Percentiles rank a stretch among this genome's conserved stretches.
phyloP scores from a whole-genome alignment of 441 rosid genomes.

The Erysimum pusillum region DNA sequence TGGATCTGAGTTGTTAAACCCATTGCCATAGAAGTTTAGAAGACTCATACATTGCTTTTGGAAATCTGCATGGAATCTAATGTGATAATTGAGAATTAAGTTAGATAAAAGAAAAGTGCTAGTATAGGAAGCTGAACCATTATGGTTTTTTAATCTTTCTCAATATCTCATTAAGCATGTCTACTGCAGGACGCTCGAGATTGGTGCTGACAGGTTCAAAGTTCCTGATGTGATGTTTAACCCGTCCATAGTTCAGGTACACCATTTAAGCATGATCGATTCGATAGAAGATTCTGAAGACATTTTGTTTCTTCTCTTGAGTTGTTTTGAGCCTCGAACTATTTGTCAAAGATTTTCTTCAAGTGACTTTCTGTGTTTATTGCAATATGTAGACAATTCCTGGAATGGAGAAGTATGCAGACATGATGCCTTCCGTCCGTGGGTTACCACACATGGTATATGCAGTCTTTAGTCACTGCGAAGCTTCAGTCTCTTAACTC shows the following conservation, averaged over 20 bases:
- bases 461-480: constrained; percentile 26
- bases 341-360: not conserved
- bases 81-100: not conserved
- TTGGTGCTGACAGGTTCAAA: constrained; percentile 98
- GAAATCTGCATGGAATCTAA: constrained; percentile 7
- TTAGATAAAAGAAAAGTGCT: constrained; percentile 2
- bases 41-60: constrained; percentile 20
- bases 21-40: not conserved
- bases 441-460: constrained; percentile 97
- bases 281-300: not conserved
- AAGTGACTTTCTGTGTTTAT: constrained; percentile 28
- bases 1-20: not conserved
- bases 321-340: constrained; percentile 10
- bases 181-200: constrained; percentile 86
- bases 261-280: constrained; percentile 3
- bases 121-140: not conserved
- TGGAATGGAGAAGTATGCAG: constrained; percentile 84
- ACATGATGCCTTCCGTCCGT: constrained; percentile 69
- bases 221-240: constrained; percentile 96
- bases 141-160: constrained; percentile 13
- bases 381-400: constrained; percentile 76
- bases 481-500: constrained; percentile 17
- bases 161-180: constrained; percentile 27
- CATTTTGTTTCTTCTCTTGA: constrained; percentile 21
- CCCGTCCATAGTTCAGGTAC: constrained; percentile 88